Evolutionary conservation across 176 grass and related monocot species (phyloP), one percentile per base, ranked within the genome.

Genomic region (Lolium multiflorum): DNA sequence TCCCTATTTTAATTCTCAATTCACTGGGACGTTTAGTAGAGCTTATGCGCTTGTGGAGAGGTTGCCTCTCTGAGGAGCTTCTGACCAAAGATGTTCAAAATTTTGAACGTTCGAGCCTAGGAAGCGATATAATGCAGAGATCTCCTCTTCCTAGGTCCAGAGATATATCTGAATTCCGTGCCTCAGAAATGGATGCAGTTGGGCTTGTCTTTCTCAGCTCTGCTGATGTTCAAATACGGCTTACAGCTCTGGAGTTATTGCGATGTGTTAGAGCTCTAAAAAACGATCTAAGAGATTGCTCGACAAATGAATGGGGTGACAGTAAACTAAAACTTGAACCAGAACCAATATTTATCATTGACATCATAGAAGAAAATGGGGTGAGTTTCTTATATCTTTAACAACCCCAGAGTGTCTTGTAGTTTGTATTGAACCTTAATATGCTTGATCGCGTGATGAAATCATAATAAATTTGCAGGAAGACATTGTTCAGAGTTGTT

Each of bases 121-220:
- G 84, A 86, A 73, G 76, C 17, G 92, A 92, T 83, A 84, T 68
- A 62, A 80, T 95, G 26, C 90, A 83, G 77, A 90, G 64, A 66
- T 94, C 91, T 88, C 85, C 89, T 80, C 91, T 98, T 78, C 83
- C 83, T 84, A 89, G 88, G 69, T 88, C 91, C 71, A 85, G 83
- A 71, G 89, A 92, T 84, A 68, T 70, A 70, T 95, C 96, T 81
- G 96, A 98, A 87, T 93, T 95, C 51, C 84, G 84, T 51, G 91
- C 92, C 82, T 91, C 92, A 22, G 96, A 98, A 83, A 92, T 96
- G 90, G 96, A 98, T 90, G 96, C 96, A 46, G 93, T 96, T 92
- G 96, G 96, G 81, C 96, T 98, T 87, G 85, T 98, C 50, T 98
- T 98, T 63, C 93, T 98, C 64, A 92, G 93, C 89, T 98, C 96